Conservation (phyloP, 2,329 filamentous ascomycete genomes). For the Colletotrichum agaves region DNA sequence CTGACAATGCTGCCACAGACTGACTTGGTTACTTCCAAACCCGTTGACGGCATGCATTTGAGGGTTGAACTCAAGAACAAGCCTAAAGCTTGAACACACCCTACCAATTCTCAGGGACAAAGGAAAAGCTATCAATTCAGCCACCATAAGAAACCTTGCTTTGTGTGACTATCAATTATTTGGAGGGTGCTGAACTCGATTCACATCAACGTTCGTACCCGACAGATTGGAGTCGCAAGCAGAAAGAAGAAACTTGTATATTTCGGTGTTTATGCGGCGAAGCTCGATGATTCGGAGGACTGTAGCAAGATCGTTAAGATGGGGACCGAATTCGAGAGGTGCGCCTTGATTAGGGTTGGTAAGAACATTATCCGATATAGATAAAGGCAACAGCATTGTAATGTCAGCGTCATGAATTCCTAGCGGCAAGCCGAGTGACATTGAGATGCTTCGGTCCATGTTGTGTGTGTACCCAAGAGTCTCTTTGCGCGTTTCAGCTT, state of each 20-base stretch:
- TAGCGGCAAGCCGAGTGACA: constrained; percentile 42
- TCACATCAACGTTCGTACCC: background rate
- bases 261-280: constrained; percentile 40
- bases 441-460: constrained; percentile 42
- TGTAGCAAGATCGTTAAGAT: constrained; percentile 39
- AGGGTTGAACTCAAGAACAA: constrained; percentile 22
- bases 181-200: constrained; percentile 6
- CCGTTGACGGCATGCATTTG: constrained; percentile 30
- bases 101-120: no score
- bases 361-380: constrained; percentile 17
- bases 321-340: background rate
- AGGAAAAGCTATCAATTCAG: no score
- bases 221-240: background rate
- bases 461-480: constrained; percentile 46
- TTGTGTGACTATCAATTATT: constrained; percentile 16
- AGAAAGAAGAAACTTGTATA: constrained; percentile 40
- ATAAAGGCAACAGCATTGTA: constrained; percentile 39
- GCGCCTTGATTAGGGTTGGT: background rate
- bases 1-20: constrained; percentile 1
- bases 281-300: constrained; percentile 43
- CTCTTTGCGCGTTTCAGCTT: constrained; percentile 42
- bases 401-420: constrained; percentile 42
- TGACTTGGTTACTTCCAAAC: constrained; percentile 28
- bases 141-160: no score
- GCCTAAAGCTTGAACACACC: background rate